Conservation (phyloP, 495 filamentous ascomycete species). For the Trichocladium antarcticum region DNA sequence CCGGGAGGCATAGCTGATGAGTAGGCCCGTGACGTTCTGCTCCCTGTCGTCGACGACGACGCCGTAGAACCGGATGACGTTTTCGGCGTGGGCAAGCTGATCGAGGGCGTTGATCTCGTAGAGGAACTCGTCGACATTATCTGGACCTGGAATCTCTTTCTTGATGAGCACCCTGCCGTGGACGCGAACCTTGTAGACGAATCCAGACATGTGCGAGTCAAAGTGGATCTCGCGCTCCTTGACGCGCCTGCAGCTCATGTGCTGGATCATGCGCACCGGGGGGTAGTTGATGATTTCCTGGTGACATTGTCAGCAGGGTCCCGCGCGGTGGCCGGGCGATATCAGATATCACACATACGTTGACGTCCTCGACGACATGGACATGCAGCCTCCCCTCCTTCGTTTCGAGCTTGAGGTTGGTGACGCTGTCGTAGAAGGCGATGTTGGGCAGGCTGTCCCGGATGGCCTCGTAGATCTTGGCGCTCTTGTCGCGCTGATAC, state of each 20-base stretch:
- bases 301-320: slow-evolving; percentile 3
- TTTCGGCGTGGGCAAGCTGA: slow-evolving; percentile 56
- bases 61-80: slow-evolving; percentile 80
- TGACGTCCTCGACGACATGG: slow-evolving; percentile 94
- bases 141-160: slow-evolving; percentile 95
- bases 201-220: slow-evolving; percentile 86
- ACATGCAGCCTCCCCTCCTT: slow-evolving; percentile 84
- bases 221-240: slow-evolving; percentile 69
- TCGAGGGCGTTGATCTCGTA: slow-evolving; percentile 96
- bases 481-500: slow-evolving; percentile 87
- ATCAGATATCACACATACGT: slow-evolving; percentile 34
- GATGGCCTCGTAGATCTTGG: slow-evolving; percentile 92
- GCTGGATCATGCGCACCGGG: slow-evolving; percentile 58
- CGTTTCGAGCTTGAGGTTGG: slow-evolving; percentile 90
- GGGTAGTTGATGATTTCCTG: slow-evolving; percentile 86
- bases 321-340: not conserved
- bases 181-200: slow-evolving; percentile 86
- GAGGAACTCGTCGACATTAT: slow-evolving; percentile 91
- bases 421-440: slow-evolving; percentile 90
- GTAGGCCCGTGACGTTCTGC: slow-evolving; percentile 70
- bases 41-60: slow-evolving; percentile 75
- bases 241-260: slow-evolving; percentile 57
- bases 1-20: slow-evolving; percentile 81
- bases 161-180: slow-evolving; percentile 69
- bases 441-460: slow-evolving; percentile 84